Evolutionary conservation across 208 protist genomes (phyloP).

Genomic region (Zelonia costaricensis): DNA sequence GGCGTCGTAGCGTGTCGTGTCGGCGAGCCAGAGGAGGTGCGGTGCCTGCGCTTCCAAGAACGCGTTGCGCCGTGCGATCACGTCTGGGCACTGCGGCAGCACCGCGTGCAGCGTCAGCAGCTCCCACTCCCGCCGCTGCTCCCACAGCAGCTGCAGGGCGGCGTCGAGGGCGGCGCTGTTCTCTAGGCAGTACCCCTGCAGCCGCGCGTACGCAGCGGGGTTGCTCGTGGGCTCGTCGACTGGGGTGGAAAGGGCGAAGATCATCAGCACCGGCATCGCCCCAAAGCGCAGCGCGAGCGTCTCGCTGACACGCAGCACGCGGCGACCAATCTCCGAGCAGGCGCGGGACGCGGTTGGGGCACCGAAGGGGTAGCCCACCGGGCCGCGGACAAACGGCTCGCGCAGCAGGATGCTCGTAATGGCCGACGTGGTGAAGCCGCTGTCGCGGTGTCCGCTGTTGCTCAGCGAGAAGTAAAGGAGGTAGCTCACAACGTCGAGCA

Average conservation of each 20-base stretch:
- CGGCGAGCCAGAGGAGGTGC: slow-evolving; percentile 78
- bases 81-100: slow-evolving; percentile 30
- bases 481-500: slow-evolving; percentile 61
- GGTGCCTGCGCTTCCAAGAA: slow-evolving; percentile 68
- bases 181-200: slow-evolving; percentile 57
- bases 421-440: slow-evolving; percentile 28
- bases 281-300: slow-evolving; percentile 65
- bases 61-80: slow-evolving; percentile 34
- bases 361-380: slow-evolving; percentile 80
- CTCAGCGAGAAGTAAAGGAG: slow-evolving; percentile 65
- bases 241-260: slow-evolving; percentile 49
- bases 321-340: slow-evolving; percentile 32
- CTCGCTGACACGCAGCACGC: slow-evolving; percentile 49
- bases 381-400: slow-evolving; percentile 51
- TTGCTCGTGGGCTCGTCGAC: slow-evolving; percentile 48
- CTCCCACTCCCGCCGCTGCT: slow-evolving; percentile 72
- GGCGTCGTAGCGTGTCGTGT: slow-evolving; percentile 50
- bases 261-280: slow-evolving; percentile 56
- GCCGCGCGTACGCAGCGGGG: slow-evolving; percentile 38
- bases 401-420: slow-evolving; percentile 66
- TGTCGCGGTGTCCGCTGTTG: slow-evolving; percentile 34
- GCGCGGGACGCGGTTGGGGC: slow-evolving; percentile 30
- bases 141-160: slow-evolving; percentile 47
- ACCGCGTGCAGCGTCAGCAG: slow-evolving; percentile 67
- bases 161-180: slow-evolving; percentile 46